Conservation (phyloP, 768 basidiomycete species). For the Mycena rosella region DNA sequence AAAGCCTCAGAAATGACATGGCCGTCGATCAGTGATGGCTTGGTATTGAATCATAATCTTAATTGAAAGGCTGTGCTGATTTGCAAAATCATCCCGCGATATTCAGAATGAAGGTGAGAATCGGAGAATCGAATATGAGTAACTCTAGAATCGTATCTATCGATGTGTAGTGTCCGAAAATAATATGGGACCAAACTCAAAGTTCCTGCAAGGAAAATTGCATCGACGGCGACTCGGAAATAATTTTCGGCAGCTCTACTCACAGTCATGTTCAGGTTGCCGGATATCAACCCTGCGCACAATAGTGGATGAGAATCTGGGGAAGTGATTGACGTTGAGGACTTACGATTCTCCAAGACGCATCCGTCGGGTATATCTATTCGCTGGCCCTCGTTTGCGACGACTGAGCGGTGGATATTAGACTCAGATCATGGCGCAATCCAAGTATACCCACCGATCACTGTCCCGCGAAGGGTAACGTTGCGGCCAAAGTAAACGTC, state of each 20-base stretch:
- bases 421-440: not conserved
- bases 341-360: conserved; percentile 74
- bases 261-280: conserved; percentile 87
- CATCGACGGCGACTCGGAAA: no score
- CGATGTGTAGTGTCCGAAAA: no score
- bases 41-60: no score
- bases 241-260: not conserved
- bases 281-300: conserved; percentile 77
- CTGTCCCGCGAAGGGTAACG: conserved; percentile 89
- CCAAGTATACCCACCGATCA: conserved; percentile 68
- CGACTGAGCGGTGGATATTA: conserved; percentile 49
- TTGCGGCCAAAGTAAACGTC: conserved; percentile 93
- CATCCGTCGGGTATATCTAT: conserved; percentile 85
- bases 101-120: no score
- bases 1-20: no score
- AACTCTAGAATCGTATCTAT: no score
- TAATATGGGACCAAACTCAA: not conserved
- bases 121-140: no score
- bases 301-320: conserved; percentile 39
- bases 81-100: no score
- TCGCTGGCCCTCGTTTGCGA: conserved; percentile 82
- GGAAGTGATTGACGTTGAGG: no score
- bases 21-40: no score
- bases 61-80: no score
- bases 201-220: not conserved